These are phyloP conservation scores for Coemansia sp. DNA, from an alignment of 192 early-diverging fungal species.

Conservation along the genomic window DNA sequence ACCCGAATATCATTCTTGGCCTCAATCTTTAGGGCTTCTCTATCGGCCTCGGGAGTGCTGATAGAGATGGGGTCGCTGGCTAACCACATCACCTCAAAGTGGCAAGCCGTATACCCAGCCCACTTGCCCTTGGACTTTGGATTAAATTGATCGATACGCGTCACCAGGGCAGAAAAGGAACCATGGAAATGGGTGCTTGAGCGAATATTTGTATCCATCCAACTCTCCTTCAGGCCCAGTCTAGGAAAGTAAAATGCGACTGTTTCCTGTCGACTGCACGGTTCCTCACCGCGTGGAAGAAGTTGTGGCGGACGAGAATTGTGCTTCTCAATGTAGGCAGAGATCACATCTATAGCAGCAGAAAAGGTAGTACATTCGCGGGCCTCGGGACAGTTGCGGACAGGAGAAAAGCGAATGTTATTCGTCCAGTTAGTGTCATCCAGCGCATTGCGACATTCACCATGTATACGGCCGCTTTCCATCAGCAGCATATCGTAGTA, in stretches of 20 bases:
- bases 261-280: not conserved
- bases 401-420: conserved; percentile 8
- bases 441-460: not conserved
- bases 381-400: conserved; percentile 2
- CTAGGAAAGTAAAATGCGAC: conserved; percentile 20
- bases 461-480: conserved; percentile 8
- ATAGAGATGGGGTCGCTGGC: conserved; percentile 24
- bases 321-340: conserved; percentile 3
- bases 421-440: not conserved
- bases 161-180: conserved; percentile 21
- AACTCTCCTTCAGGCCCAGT: conserved; percentile 6
- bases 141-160: conserved; percentile 15
- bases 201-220: conserved; percentile 9
- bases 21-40: not conserved
- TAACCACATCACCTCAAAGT: conserved; percentile 22
- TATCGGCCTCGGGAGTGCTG: not conserved
- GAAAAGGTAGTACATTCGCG: conserved; percentile 9
- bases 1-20: not conserved
- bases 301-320: not conserved
- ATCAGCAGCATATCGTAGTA: conserved; percentile 33
- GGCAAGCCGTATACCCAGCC: conserved; percentile 2
- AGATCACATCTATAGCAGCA: not conserved
- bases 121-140: not conserved
- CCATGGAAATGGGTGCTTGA: conserved; percentile 11
- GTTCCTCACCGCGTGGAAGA: not conserved